Evolutionary conservation across 768 basidiomycete genomes (phyloP).

Genomic region (Daedaleopsis sinensis): DNA sequence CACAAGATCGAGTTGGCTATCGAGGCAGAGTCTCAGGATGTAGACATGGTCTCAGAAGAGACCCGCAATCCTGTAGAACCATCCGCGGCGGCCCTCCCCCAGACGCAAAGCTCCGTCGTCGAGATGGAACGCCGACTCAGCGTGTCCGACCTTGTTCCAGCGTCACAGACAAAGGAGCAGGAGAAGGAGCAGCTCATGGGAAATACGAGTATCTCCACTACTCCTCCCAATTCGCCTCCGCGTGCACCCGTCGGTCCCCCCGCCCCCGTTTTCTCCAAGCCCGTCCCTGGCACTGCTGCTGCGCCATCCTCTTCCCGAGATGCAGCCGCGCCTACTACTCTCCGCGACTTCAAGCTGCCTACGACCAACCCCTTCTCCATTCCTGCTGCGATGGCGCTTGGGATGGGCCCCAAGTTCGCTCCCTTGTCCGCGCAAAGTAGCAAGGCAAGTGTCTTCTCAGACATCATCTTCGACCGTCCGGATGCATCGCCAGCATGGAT

Average conservation of each 20-base stretch:
- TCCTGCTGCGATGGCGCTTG: constrained; percentile 49
- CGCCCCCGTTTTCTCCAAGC: constrained; percentile 64
- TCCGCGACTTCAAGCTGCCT: constrained; percentile 40
- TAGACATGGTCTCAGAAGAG: constrained; percentile 10
- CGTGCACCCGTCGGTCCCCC: constrained; percentile 28
- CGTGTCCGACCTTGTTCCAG: constrained; percentile 56
- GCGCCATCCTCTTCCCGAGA: constrained; percentile 6
- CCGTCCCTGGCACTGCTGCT: constrained; percentile 25
- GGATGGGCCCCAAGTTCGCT: constrained; percentile 35
- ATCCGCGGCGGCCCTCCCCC: background rate
- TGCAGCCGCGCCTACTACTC: constrained; percentile 1
- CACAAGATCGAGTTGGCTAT: constrained; percentile 46
- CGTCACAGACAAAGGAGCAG: constrained; percentile 28
- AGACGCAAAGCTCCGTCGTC: background rate
- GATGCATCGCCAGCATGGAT: constrained; percentile 53
- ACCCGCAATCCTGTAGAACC: background rate
- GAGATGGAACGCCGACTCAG: constrained; percentile 46
- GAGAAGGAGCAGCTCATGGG: background rate
- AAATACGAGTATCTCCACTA: constrained; percentile 49
- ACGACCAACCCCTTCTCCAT: constrained; percentile 42
- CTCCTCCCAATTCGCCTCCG: constrained; percentile 55
- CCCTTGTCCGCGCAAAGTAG: constrained; percentile 54
- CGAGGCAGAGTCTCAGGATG: constrained; percentile 5
- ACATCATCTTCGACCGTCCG: constrained; percentile 51
- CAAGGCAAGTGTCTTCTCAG: constrained; percentile 53